Percentiles rank a stretch among this genome's conserved stretches.
Conservation (phyloP, 345 rosid genomes). For the Brassica carinata region DNA sequence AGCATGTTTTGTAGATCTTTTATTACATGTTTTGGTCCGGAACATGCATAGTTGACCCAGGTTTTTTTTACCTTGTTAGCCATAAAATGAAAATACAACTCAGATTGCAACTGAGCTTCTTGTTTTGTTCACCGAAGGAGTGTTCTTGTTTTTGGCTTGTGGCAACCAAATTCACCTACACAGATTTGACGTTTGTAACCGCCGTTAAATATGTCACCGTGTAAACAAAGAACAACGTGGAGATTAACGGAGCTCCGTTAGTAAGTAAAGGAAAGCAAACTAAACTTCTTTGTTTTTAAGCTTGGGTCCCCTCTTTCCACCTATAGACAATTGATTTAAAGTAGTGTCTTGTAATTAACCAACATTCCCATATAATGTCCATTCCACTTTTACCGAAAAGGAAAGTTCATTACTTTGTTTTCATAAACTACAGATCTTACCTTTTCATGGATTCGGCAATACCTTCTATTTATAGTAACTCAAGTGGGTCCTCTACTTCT, state of each 20-base stretch:
- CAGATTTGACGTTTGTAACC: too few species aligned
- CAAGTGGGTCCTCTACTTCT: conserved; percentile 32
- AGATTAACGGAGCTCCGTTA: not conserved
- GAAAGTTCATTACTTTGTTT: conserved; percentile 38
- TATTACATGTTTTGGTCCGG: not conserved
- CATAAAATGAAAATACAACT: not conserved
- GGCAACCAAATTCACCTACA: too few species aligned
- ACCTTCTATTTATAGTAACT: conserved; percentile 19
- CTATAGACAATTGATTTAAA: not conserved
- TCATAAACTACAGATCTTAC: conserved; percentile 42
- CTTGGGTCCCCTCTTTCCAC: not conserved
- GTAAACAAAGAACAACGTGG: not conserved
- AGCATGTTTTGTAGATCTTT: not conserved
- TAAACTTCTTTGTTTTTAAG: not conserved
- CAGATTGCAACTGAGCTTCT: not conserved
- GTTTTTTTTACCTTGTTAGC: not conserved
- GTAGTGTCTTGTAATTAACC: conserved; percentile 40
- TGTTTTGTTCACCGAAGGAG: not conserved
- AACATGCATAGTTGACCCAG: conserved; percentile 27
- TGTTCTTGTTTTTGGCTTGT: conserved; percentile 1
- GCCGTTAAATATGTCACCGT: too few species aligned
- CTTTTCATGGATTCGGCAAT: conserved; percentile 38
- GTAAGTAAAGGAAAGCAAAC: not conserved
- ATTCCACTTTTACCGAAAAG: not conserved
- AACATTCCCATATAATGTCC: not conserved